Evolutionary conservation across 2,329 filamentous ascomycete genomes (phyloP), one percentile per base, ranked within the genome.

Genomic region (Pestalotiopsis sp.): DNA sequence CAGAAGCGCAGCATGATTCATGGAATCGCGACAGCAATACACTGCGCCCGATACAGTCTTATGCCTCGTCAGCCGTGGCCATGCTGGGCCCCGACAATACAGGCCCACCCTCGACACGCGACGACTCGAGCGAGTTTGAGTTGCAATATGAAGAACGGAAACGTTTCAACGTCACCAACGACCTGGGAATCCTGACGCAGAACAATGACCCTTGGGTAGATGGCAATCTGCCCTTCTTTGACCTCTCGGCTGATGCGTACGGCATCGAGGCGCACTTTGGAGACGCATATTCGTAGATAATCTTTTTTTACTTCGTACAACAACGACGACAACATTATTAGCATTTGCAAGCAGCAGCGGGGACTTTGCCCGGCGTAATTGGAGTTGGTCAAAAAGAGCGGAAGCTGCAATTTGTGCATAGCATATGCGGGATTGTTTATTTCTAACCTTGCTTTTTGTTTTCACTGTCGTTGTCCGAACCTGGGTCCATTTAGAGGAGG

Each of bases 151-250:
- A 70, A 20, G 68, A 70, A 49, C 25, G 31, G 23, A 63, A 60
- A 60, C 66, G 68, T 23, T 70, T 70, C 66, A 56, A 60, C 41
- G 61, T 52, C 11, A 70, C 66, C 13, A 68, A 68, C 31, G 68
- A 70, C 41, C 57, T 70, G 6, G 62, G 62, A 17, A 68, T 70
- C n/a, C 38, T 70, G 49, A 70, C 68, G 38, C 68, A 70, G 23
- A 67, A 67, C 66, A 64, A 69, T 36, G 68, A 69, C 23, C 62
- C 66, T 5, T 70, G 68, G 68, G 38, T 64, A 14, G 65, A 70
- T 45, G 52, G 36, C 20, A 36, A 52, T 3, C 38, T 59, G 25
- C 64, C 64, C 17, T 59, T 59, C 20, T 66, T 66, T 56, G 52
- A 59, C 64, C 56, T 60, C 13, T 52, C 64, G 6, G 20, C 52